A percentile compares a stretch with the other conserved stretches of the same genome.
These are phyloP conservation scores for Punica granatum DNA, from an alignment of 345 rosid species.

Conservation along the genomic window DNA sequence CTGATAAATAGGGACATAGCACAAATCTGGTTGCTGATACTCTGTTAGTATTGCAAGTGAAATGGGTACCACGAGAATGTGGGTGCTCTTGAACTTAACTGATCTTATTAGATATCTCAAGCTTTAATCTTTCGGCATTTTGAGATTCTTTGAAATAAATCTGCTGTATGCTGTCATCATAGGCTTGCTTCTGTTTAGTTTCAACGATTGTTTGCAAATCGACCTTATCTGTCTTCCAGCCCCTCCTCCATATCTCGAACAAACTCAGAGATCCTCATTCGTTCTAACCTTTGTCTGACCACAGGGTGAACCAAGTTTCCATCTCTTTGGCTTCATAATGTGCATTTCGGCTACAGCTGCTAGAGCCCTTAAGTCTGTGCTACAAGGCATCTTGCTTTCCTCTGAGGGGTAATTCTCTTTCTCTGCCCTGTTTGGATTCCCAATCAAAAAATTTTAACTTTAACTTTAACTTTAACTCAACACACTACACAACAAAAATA, in stretches of 20 bases:
- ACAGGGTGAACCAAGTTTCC: slow-evolving; percentile 97
- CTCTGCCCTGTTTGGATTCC: too few species aligned
- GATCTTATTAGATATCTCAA: neutral
- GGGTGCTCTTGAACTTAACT: neutral
- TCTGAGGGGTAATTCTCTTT: slow-evolving; percentile 74
- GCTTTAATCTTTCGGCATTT: neutral
- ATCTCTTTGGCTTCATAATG: slow-evolving; percentile 93
- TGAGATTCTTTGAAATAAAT: neutral
- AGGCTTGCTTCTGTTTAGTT: too few species aligned
- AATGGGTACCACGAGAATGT: too few species aligned
- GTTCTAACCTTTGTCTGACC: slow-evolving; percentile 4
- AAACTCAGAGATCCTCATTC: neutral
- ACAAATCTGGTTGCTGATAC: neutral
- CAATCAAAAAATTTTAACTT: too few species aligned
- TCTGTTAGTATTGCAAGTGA: neutral
- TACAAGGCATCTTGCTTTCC: slow-evolving; percentile 96
- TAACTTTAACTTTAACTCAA: too few species aligned
- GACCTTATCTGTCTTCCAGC: too few species aligned
- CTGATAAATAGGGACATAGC: neutral
- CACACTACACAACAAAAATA: too few species aligned
- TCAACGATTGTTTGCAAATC: too few species aligned
- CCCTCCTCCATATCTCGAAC: too few species aligned
- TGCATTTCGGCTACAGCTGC: slow-evolving; percentile 94
- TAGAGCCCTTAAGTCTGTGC: slow-evolving; percentile 91
- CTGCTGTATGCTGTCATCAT: neutral